Evolutionary conservation across 306 rosid species (phyloP), one percentile per base, ranked within the genome.

Genomic region (Quercus alba): DNA sequence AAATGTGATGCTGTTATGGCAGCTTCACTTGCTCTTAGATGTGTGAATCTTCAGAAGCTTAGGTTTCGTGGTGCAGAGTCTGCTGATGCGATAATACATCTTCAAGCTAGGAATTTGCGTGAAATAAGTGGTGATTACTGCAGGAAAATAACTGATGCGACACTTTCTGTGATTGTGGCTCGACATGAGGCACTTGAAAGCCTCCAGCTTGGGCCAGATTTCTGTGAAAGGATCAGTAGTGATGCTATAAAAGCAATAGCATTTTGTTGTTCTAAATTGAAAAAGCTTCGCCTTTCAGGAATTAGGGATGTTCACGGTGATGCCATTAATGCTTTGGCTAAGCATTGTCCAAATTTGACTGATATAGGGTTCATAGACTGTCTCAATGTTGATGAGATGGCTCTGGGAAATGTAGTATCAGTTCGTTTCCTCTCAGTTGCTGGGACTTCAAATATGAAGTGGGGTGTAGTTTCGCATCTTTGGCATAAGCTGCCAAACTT

Each of bases 171-270:
- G 68, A 89, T 96, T 79, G 97, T 86, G 72, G 99, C 99, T 33
- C 91, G 99, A 70, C 99, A 96, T 5, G 97, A 96, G 88, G 86
- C 85, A 77, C 99, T 96, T 77, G 97, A 96, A 86, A 90, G 97
- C 82, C 97, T 96, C 80, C 97, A 89, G 88, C 99, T 96, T 82
- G 99, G 98, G 79, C 98, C 99, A 9, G 99, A 96, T 90, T 96
- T 93, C 86, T 96, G 99, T 77, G 99, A 96, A 80, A 93, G 89
- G 97, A 92, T 96, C 77, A 96, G 94, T 75, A 91, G 99, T 80
- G 99, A 96, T 90, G 98, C 99, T 81, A 91, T 96, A 70, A 93
- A 89, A 83, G 88, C 92, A 74, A 86, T 92, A 74, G 98, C 98
- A 41, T 80, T 88, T 86, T 96, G 99, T 84, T 96, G 98, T 83